phyloP scores from a whole-genome alignment of 805 yeast genomes.

The Candida koratica region DNA sequence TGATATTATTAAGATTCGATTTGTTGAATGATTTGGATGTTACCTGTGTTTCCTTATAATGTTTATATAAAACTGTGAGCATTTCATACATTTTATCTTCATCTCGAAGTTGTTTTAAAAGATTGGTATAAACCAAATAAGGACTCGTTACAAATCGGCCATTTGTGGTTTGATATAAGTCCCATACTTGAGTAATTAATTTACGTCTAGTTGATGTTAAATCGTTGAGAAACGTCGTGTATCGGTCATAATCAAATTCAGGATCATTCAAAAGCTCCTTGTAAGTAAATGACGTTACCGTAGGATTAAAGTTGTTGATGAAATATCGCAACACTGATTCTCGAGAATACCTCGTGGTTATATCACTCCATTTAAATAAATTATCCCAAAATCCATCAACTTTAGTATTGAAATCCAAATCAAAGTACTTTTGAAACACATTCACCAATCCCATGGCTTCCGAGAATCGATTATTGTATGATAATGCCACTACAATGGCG shows the following conservation, averaged over 20 bases:
- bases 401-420: conserved; percentile 16
- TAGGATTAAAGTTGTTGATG: conserved; percentile 18
- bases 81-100: conserved; percentile 20
- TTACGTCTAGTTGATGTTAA: conserved; percentile 24
- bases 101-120: conserved; percentile 22
- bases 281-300: conserved; percentile 12
- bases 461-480: conserved; percentile 30
- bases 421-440: conserved; percentile 31
- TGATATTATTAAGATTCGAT: conserved; percentile 10
- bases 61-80: conserved; percentile 16
- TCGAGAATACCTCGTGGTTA: conserved; percentile 28
- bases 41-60: conserved; percentile 15
- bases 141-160: conserved; percentile 21
- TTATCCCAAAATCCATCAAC: conserved; percentile 34
- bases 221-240: conserved; percentile 23
- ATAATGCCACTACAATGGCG: conserved; percentile 30
- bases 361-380: conserved; percentile 36
- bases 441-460: conserved; percentile 34
- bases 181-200: conserved; percentile 32
- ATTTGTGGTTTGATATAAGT: conserved; percentile 24
- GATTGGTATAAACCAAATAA: conserved; percentile 22
- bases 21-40: conserved; percentile 18
- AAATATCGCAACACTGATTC: conserved; percentile 25
- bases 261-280: conserved; percentile 28
- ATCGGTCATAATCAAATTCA: conserved; percentile 39